A percentile compares a stretch with the other conserved stretches of the same genome.
phyloP scores from a whole-genome alignment of 768 basidiomycete species.

The Pulveroboletus sp. region DNA sequence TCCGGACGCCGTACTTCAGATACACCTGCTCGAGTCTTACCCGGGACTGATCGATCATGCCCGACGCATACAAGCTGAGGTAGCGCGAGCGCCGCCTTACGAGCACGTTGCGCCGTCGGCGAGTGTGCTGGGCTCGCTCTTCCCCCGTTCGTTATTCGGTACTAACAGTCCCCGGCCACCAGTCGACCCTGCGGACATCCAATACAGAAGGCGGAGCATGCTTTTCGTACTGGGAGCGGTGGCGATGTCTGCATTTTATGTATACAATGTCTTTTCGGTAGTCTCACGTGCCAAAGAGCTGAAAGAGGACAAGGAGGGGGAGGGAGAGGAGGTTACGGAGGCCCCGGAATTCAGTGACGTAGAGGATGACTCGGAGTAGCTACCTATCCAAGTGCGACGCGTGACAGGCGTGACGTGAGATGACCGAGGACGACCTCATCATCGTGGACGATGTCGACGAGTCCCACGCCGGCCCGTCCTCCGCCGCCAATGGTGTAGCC shows the following conservation, averaged over 20 bases:
- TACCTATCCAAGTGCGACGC: constrained; percentile 9
- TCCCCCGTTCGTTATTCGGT: constrained; percentile 32
- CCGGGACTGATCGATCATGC: constrained; percentile 58
- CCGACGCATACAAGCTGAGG: constrained; percentile 40
- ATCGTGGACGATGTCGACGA: constrained; percentile 57
- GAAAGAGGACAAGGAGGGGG: constrained; percentile 2
- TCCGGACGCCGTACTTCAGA: constrained; percentile 55
- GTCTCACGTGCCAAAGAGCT: not conserved
- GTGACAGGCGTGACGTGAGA: not conserved
- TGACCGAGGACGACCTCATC: constrained; percentile 60
- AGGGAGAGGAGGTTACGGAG: constrained; percentile 10
- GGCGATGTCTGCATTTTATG: constrained; percentile 40
- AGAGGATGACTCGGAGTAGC: constrained; percentile 11
- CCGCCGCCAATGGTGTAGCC: constrained; percentile 25
- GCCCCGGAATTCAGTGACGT: constrained; percentile 11
- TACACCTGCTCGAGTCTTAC: constrained; percentile 52
- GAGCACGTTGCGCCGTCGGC: constrained; percentile 16
- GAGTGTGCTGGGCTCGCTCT: constrained; percentile 35
- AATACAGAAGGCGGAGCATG: constrained; percentile 49
- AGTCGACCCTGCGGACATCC: constrained; percentile 39
- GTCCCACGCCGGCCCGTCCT: constrained; percentile 37
- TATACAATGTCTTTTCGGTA: constrained; percentile 15
- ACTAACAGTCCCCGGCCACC: constrained; percentile 8
- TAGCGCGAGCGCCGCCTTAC: constrained; percentile 27
- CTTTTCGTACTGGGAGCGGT: constrained; percentile 47